Conservation (phyloP, 345 rosid species). For the Euphorbia lathyris region DNA sequence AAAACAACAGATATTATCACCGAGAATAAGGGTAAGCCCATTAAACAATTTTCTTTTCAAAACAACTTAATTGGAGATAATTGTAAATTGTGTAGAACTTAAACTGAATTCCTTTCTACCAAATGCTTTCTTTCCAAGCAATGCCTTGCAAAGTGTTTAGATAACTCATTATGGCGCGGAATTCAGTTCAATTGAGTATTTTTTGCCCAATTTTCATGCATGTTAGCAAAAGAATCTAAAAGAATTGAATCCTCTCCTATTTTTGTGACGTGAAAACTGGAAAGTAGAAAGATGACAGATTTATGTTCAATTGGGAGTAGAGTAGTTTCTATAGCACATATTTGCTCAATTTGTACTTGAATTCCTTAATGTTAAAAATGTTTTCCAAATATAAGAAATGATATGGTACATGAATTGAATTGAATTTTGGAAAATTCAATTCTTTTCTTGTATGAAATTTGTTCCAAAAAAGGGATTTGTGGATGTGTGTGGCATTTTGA, state of each 20-base stretch:
- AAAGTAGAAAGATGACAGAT: background rate
- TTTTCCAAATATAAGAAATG: too few relatives aligned
- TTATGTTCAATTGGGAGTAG: too few relatives aligned
- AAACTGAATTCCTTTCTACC: background rate
- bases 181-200: background rate
- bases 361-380: too few relatives aligned
- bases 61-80: background rate
- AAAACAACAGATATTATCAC: background rate
- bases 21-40: conserved; percentile 5
- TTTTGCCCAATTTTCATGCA: background rate
- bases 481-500: background rate
- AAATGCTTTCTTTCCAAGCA: background rate
- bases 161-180: background rate
- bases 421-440: too few relatives aligned
- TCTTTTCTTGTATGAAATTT: too few relatives aligned
- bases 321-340: too few relatives aligned
- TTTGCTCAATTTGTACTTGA: too few relatives aligned
- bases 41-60: too few relatives aligned
- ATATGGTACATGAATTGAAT: too few relatives aligned
- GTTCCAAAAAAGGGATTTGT: too few relatives aligned
- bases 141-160: background rate
- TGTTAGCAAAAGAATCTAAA: too few relatives aligned
- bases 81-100: background rate
- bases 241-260: background rate
- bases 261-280: background rate